Percentiles rank a stretch among this genome's conserved stretches.
phyloP scores from a whole-genome alignment of 805 yeast species.

The Kodamaea jinghongensis region DNA sequence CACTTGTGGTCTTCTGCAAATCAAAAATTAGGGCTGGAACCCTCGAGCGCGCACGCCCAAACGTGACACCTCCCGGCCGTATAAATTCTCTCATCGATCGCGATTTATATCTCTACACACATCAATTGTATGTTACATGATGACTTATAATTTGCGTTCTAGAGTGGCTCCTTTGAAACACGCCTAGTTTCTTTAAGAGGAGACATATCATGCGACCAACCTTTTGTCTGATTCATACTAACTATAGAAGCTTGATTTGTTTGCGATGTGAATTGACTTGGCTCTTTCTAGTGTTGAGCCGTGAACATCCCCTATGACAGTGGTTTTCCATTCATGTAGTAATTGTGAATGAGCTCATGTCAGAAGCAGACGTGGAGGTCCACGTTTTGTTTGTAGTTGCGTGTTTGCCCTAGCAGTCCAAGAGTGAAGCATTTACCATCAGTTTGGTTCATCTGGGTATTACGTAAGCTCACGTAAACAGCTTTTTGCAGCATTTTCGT shows the following conservation, averaged over 20 bases:
- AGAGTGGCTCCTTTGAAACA: constrained; percentile 39
- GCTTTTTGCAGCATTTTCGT: no score
- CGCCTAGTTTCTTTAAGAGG: constrained; percentile 45
- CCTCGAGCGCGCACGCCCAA: neutral
- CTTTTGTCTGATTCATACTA: constrained; percentile 18
- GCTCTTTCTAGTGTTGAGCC: no score
- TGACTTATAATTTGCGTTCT: constrained; percentile 50
- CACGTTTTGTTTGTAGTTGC: no score
- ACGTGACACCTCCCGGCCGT: neutral
- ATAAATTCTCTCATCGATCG: constrained; percentile 1
- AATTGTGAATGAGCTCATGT: no score
- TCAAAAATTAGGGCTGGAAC: neutral
- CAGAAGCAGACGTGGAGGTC: no score
- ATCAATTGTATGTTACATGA: constrained; percentile 22
- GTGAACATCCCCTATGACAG: no score
- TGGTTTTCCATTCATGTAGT: no score
- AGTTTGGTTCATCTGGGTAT: no score
- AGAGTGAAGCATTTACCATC: no score
- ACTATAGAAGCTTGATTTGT: constrained; percentile 1
- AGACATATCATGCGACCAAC: constrained; percentile 42
- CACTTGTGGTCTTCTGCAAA: neutral
- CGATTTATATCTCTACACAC: neutral
- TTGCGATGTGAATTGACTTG: no score
- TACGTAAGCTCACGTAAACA: no score
- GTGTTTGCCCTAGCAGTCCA: no score